Evolutionary conservation across 1,284 basidiomycete species (phyloP), one percentile per base, ranked within the genome.

Genomic region (Leccinum glutinopallens): DNA sequence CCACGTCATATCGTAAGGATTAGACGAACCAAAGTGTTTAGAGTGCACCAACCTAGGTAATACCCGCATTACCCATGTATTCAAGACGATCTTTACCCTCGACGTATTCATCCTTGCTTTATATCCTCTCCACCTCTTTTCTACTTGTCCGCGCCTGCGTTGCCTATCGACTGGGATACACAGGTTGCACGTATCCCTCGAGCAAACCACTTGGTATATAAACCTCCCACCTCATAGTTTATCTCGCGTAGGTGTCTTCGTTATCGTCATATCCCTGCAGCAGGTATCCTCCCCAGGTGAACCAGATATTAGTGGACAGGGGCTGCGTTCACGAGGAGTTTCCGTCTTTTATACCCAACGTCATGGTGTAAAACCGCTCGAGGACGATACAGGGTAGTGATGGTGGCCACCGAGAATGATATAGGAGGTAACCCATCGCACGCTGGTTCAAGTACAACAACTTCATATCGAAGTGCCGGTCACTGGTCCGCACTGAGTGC

Each of bases 211-310:
- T 13, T 37, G 35, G 35, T 37, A 37, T 1, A 35, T 35, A 35
- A 35, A 35, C 10, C 10, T 35, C 35, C 12, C 35, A 35, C 12
- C 35, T 35, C 35, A 35, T 35, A 35, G 10, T 35, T 35, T 41
- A 15, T 17, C 15, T 17, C 7, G 39, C 15, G 6, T 51, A 65
- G 25, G 58, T 65, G 5, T 22, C 61, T 6, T 63, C 35, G 29
- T 68, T 62, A 4, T 61, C 66, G 17, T 10, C 66, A 17, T 39
- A 63, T 25, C 66, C 66, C 66, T 9, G 41, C 68, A 71, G 37
- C 68, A 68, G 65, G 62, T 69, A 69, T 1, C 63, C 68, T 5
- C 59, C 63, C 4, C 41, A 43, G 32, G 63, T 10, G 59, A 70
- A 67, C 62, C 66, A 60, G 22, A 2, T 61, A 25, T 25, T 25